Evolutionary conservation across 2,329 filamentous ascomycete species (phyloP).

Genomic region (Penicillium olsonii): DNA sequence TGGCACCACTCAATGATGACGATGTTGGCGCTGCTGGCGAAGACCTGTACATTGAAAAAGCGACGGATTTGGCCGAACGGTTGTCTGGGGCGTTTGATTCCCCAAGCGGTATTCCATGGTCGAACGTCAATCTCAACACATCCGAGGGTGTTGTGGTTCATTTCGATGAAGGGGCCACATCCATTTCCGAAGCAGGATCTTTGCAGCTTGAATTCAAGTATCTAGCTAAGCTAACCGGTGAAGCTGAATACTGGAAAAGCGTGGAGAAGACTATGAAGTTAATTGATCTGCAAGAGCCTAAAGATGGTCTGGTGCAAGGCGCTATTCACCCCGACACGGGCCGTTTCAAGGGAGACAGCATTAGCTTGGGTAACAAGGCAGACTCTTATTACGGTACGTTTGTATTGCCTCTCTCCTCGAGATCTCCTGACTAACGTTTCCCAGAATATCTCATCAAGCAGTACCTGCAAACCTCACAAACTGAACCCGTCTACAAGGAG

Average conservation of each 20-base stretch:
- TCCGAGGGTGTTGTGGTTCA: slow-evolving; percentile 78
- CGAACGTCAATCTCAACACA: slow-evolving; percentile 83
- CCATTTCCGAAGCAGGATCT: slow-evolving; percentile 89
- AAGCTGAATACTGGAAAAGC: slow-evolving; percentile 87
- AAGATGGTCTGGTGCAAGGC: slow-evolving; percentile 87
- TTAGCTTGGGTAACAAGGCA: slow-evolving; percentile 87
- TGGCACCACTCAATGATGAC: slow-evolving; percentile 73
- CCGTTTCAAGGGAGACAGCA: slow-evolving; percentile 78
- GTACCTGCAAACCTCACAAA: slow-evolving; percentile 86
- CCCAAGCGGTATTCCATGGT: slow-evolving; percentile 80
- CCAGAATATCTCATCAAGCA: slow-evolving; percentile 96
- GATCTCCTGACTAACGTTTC: slow-evolving; percentile 11
- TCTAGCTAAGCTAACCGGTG: slow-evolving; percentile 88
- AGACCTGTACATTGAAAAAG: slow-evolving; percentile 94
- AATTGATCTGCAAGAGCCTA: slow-evolving; percentile 75
- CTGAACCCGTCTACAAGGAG: slow-evolving; percentile 82
- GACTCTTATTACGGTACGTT: slow-evolving; percentile 82
- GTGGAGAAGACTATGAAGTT: slow-evolving; percentile 90
- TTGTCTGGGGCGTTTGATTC: slow-evolving; percentile 87
- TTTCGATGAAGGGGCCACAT: slow-evolving; percentile 81
- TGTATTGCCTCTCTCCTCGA: background rate
- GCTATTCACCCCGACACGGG: slow-evolving; percentile 81
- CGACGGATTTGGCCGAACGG: slow-evolving; percentile 86
- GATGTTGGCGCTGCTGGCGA: slow-evolving; percentile 74
- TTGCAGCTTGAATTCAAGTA: slow-evolving; percentile 98